A percentile compares a stretch with the other conserved stretches of the same genome.
These are phyloP conservation scores for Bromus sterilis DNA, from an alignment of 176 grass and related monocot species.

Conservation along the genomic window DNA sequence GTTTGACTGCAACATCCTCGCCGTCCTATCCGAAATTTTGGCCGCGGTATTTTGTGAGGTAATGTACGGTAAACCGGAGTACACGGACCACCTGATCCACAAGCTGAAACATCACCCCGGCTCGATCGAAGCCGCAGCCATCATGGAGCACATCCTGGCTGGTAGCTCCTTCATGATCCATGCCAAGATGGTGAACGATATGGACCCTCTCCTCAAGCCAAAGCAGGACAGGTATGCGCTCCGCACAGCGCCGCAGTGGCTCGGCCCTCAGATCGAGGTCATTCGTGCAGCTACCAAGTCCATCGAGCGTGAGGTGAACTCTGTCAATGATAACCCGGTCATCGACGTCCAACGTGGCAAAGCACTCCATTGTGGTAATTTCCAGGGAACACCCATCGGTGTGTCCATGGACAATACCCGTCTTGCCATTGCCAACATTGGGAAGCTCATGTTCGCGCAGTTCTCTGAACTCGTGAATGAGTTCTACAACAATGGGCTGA, in stretches of 20 bases:
- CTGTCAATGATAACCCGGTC: constrained; percentile 81
- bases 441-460: constrained; percentile 94
- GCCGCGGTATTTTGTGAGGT: constrained; percentile 29
- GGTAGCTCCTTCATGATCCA: constrained; percentile 63
- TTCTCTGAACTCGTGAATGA: constrained; percentile 92
- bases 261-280: constrained; percentile 83
- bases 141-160: constrained; percentile 75
- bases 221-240: constrained; percentile 89
- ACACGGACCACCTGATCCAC: constrained; percentile 76
- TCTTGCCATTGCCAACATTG: constrained; percentile 77
- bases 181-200: constrained; percentile 52
- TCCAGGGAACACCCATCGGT: constrained; percentile 87
- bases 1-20: neutral
- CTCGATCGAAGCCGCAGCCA: constrained; percentile 75
- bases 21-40: neutral
- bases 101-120: constrained; percentile 89
- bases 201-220: constrained; percentile 56
- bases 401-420: constrained; percentile 93
- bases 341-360: constrained; percentile 63
- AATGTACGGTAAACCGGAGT: constrained; percentile 76
- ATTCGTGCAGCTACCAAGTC: constrained; percentile 67
- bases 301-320: constrained; percentile 92
- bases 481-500: constrained; percentile 91
- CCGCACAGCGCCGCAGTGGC: constrained; percentile 88
- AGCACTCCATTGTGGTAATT: constrained; percentile 81